Conservation (phyloP, 139 green algal genomes). For the Chlamydomonas schloesseri region DNA sequence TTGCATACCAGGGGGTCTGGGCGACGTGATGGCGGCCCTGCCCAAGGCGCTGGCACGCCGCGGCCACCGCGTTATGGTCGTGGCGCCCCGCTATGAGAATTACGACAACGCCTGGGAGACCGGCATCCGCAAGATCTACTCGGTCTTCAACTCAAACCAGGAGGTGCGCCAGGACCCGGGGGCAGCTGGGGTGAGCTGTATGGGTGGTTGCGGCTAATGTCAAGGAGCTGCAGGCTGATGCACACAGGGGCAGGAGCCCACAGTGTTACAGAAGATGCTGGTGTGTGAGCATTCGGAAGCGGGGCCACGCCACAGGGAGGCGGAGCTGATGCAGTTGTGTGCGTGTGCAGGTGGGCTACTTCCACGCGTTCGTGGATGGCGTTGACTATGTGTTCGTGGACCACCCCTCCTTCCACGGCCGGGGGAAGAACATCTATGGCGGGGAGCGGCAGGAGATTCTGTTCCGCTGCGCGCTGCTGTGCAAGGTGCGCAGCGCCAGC, state of each 20-base stretch:
- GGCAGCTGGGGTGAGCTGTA: no score
- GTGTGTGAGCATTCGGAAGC: no score
- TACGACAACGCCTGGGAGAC: constrained; percentile 73
- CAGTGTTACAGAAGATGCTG: no score
- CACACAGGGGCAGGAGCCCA: no score
- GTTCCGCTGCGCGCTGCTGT: constrained; percentile 85
- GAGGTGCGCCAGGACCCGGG: constrained; percentile 62
- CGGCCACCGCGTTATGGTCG: constrained; percentile 93
- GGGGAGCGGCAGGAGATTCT: constrained; percentile 77
- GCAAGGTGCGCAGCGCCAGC: constrained; percentile 74
- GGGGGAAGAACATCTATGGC: constrained; percentile 83
- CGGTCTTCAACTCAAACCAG: constrained; percentile 72
- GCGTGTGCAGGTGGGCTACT: constrained; percentile 81
- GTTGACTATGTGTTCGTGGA: constrained; percentile 96
- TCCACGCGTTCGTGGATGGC: constrained; percentile 83
- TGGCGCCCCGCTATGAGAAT: constrained; percentile 79
- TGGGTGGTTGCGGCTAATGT: no score
- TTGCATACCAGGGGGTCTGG: constrained; percentile 96
- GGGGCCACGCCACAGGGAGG: no score
- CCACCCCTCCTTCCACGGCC: constrained; percentile 84
- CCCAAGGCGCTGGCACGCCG: constrained; percentile 87
- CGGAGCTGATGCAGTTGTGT: no score
- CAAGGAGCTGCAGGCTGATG: no score
- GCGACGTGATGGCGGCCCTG: constrained; percentile 95
- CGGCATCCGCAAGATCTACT: constrained; percentile 72